Evolutionary conservation across 2,329 filamentous ascomycete genomes (phyloP).

Genomic region (Penicillium griseofulvum): DNA sequence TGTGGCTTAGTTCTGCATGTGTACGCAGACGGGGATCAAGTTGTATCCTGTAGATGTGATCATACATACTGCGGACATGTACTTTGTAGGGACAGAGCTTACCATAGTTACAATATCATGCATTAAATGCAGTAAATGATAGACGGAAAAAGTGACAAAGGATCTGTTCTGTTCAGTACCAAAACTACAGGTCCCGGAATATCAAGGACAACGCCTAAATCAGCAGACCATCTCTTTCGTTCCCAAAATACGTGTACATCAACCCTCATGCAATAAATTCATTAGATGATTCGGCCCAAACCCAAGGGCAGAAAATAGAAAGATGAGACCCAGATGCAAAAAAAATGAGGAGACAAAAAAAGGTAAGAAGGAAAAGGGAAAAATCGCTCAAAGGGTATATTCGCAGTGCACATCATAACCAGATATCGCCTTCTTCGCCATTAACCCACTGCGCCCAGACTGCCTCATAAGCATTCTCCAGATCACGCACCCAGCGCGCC

Average conservation of each 20-base stretch:
- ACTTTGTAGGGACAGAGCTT: no score
- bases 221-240: constrained; percentile 1
- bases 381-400: constrained; percentile 39
- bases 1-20: background rate
- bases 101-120: no score
- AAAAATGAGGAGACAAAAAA: background rate
- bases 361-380: constrained; percentile 12
- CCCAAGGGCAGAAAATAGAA: background rate
- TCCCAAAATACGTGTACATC: constrained; percentile 4
- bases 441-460: constrained; percentile 86
- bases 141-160: background rate
- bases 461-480: constrained; percentile 83
- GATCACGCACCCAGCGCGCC: constrained; percentile 80
- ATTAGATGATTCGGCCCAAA: constrained; percentile 3
- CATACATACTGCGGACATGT: background rate
- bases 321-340: constrained; percentile 4
- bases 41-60: background rate
- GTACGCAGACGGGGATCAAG: no score
- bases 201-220: background rate
- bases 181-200: background rate
- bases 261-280: background rate
- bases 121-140: no score
- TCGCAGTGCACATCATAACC: constrained; percentile 55
- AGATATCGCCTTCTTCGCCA: constrained; percentile 89
- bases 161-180: constrained; percentile 2